Evolutionary conservation across 768 basidiomycete genomes (phyloP).

Genomic region (Tricholoma flavovirens): DNA sequence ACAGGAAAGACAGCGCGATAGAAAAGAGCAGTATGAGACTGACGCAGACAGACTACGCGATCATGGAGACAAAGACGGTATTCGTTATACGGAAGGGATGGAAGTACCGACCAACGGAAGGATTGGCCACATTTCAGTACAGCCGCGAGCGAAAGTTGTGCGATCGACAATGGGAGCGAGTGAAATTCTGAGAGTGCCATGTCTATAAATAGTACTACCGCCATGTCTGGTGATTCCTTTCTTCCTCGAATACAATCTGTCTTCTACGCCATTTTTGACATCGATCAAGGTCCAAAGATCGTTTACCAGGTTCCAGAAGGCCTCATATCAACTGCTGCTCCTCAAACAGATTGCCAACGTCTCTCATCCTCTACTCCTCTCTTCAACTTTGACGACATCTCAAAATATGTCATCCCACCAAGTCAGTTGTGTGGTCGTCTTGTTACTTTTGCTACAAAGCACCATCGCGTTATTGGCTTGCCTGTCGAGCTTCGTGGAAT

Average conservation of each 20-base stretch:
- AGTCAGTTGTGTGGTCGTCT: slow-evolving; percentile 82
- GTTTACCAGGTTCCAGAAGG: slow-evolving; percentile 93
- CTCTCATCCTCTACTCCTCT: slow-evolving; percentile 39
- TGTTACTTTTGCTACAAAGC: slow-evolving; percentile 77
- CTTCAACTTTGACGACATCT: slow-evolving; percentile 88
- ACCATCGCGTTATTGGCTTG: slow-evolving; percentile 86
- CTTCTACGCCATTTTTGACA: slow-evolving; percentile 93
- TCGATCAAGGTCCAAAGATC: slow-evolving; percentile 79
- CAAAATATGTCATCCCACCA: slow-evolving; percentile 91
- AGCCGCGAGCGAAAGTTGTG: slow-evolving; percentile 70
- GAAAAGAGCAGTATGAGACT: slow-evolving; percentile 58
- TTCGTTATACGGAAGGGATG: slow-evolving; percentile 35
- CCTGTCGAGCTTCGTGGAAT: slow-evolving; percentile 73
- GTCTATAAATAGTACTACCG: neutral
- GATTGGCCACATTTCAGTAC: slow-evolving; percentile 82
- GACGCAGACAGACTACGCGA: slow-evolving; percentile 79
- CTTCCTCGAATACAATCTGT: slow-evolving; percentile 78
- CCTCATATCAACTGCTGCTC: slow-evolving; percentile 52
- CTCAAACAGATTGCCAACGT: too few relatives aligned
- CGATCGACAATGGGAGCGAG: slow-evolving; percentile 52
- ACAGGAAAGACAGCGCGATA: slow-evolving; percentile 69
- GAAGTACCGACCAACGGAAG: slow-evolving; percentile 71
- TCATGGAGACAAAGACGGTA: slow-evolving; percentile 78
- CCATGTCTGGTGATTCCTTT: slow-evolving; percentile 46
- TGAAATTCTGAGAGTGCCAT: slow-evolving; percentile 43